These are phyloP conservation scores for Kokia cookei DNA, from an alignment of 441 rosid species.

Conservation along the genomic window DNA sequence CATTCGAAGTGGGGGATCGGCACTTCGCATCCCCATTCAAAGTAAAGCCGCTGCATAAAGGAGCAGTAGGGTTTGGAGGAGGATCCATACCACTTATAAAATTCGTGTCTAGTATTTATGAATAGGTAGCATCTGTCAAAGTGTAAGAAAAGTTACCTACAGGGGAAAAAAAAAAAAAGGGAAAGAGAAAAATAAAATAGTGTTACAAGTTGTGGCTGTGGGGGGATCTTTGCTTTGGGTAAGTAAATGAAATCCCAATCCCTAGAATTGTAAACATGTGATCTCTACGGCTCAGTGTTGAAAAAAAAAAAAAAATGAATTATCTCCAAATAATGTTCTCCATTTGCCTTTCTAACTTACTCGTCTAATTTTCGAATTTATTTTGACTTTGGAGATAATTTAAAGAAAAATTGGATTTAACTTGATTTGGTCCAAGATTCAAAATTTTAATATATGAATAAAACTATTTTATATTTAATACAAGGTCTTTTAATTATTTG, in stretches of 20 bases:
- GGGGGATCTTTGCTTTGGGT: constrained; percentile 34
- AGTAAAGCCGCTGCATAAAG: constrained; percentile 37
- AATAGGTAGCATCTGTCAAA: constrained; percentile 16
- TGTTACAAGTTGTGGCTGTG: constrained; percentile 15
- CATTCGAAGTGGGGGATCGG: constrained; percentile 92
- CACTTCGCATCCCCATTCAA: constrained; percentile 23
- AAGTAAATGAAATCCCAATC: constrained; percentile 26
- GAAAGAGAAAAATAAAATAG: not conserved
- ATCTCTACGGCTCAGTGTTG: constrained; percentile 30
- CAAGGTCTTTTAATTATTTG: no score
- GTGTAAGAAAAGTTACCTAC: constrained; percentile 29
- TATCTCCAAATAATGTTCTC: not conserved
- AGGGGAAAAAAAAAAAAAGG: not conserved
- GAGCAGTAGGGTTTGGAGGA: constrained; percentile 35
- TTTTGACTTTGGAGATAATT: no score
- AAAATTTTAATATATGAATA: not conserved
- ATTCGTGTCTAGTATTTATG: constrained; percentile 25
- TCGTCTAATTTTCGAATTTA: no score
- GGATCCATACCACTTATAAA: constrained; percentile 16
- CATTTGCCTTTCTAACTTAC: not conserved
- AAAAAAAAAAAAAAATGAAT: constrained; percentile 3
- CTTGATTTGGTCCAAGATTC: not conserved
- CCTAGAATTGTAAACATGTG: constrained; percentile 47
- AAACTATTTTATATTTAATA: not conserved
- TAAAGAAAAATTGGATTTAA: not conserved